These are phyloP conservation scores for Apiospora pterosperma DNA, from an alignment of 2,329 filamentous ascomycete species.

Conservation along the genomic window DNA sequence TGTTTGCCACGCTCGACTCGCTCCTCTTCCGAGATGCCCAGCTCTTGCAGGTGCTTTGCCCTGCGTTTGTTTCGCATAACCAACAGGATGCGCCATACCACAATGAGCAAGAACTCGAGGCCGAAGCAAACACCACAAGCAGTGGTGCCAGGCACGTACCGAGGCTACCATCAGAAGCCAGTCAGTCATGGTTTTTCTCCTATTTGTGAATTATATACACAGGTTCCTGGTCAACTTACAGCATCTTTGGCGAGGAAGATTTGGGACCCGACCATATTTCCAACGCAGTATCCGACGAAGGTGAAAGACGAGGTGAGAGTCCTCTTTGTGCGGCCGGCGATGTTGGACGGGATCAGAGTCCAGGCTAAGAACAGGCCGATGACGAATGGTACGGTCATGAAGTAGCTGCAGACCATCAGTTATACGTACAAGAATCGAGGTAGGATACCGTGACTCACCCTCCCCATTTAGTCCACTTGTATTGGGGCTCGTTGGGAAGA, in stretches of 20 bases:
- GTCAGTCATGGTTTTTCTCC: background rate
- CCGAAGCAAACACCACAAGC: constrained; percentile 36
- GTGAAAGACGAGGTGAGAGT: constrained; percentile 11
- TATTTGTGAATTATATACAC: background rate
- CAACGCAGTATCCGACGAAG: constrained; percentile 17
- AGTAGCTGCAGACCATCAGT: constrained; percentile 17
- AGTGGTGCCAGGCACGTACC: constrained; percentile 39
- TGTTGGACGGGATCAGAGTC: constrained; percentile 39
- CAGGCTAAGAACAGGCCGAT: constrained; percentile 31
- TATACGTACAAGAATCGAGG: background rate
- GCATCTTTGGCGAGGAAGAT: constrained; percentile 41
- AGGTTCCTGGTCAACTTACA: constrained; percentile 14
- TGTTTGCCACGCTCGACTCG: constrained; percentile 26
- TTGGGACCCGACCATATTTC: constrained; percentile 44
- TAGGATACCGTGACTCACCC: constrained; percentile 17
- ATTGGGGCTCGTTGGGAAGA: constrained; percentile 28
- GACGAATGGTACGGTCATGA: constrained; percentile 32
- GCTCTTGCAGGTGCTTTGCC: constrained; percentile 22
- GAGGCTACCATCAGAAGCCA: constrained; percentile 23
- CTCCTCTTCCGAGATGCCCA: constrained; percentile 32
- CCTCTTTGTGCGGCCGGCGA: constrained; percentile 40
- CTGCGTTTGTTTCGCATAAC: constrained; percentile 35
- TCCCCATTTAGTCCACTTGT: constrained; percentile 35
- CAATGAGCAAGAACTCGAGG: constrained; percentile 33
- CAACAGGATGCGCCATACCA: constrained; percentile 36